Base-by-base conservation (phyloP, 495 filamentous ascomycete genomes). In the Xylaria grammica region DNA sequence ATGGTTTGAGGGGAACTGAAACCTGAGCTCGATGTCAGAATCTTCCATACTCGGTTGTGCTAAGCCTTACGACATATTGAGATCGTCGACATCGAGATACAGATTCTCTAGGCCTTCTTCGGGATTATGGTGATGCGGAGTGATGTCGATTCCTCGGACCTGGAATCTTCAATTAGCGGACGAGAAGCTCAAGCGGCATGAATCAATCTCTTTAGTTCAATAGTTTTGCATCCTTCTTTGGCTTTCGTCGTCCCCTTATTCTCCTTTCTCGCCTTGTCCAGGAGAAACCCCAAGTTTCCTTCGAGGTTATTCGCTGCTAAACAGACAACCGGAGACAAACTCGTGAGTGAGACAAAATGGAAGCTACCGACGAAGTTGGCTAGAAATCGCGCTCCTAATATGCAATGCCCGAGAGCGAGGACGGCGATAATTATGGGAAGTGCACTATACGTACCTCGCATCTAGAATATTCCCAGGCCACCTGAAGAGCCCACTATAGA, bases 91-190 rank as follows among this genome's bases (percentile, higher is more conserved):
- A 75, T 93, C 89, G 30, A 92, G 81, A 76, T 87, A 88, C 51
- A 93, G 73, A 71, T 93, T 93, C 10, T 85, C 80, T 22, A 90
- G 87, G 32, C 80, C 75, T 70, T 89, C 85, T 51, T 90, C 87
- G 34, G 90, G 89, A 65, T 74, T 74, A 51, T 74, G 71, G 50
- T 74, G 72, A 69, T 91, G 88, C 57, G 91, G 90, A 69, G 85
- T 88, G 66, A 94, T 88, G 73, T 96, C 92, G 70, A 96, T 79
- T 34, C 91, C 92, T 69, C 90, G 86, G 22, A 95, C 91, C 92
- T 96, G 71, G 22, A 27, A 19, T 19, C 6, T 32, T 50, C 1
- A 27, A 19, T 64, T 32, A 64, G 62, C 45, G 45, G 30, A 55
- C 62, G 32, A 58, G 7, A 34, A 29, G 29, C 13, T 26, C 20